phyloP scores from a whole-genome alignment of 345 rosid genomes.

The Ceriops tagal region DNA sequence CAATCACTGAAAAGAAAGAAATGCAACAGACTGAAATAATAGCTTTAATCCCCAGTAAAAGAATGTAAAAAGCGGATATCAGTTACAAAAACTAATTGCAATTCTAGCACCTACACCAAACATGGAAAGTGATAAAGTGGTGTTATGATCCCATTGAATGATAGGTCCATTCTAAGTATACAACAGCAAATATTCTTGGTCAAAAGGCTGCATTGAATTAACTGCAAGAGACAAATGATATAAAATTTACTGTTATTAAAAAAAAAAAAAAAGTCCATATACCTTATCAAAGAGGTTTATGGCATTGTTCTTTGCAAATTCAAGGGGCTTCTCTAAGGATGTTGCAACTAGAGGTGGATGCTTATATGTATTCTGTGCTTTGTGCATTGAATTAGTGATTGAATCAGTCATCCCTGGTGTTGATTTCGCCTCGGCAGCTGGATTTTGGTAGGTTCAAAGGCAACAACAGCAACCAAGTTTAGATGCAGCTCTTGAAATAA shows the following conservation, averaged over 20 bases:
- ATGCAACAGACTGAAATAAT: too few species aligned
- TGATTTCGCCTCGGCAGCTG: slow-evolving; percentile 34
- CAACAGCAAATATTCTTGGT: not conserved
- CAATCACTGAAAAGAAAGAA: too few species aligned
- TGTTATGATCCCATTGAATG: not conserved
- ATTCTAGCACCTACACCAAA: not conserved
- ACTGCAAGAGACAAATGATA: not conserved
- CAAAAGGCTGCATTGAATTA: not conserved
- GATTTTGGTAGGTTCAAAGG: slow-evolving; percentile 15
- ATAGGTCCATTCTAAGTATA: not conserved
- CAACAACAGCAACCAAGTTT: slow-evolving; percentile 9
- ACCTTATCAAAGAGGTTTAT: slow-evolving; percentile 96
- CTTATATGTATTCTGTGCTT: slow-evolving; percentile 4
- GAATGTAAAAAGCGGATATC: too few species aligned
- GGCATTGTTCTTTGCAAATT: slow-evolving; percentile 69
- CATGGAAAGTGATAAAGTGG: not conserved
- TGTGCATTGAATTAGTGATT: not conserved
- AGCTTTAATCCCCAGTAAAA: too few species aligned
- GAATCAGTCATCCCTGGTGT: slow-evolving; percentile 18
- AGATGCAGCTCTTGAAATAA: slow-evolving; percentile 1
- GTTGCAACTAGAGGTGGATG: slow-evolving; percentile 17
- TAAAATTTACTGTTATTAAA: not conserved
- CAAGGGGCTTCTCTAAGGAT: slow-evolving; percentile 43
- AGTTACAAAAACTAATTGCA: not conserved
- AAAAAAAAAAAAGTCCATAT: not conserved